Evolutionary conservation across 306 rosid species (phyloP).

Genomic region (Acacia melanoxylon): DNA sequence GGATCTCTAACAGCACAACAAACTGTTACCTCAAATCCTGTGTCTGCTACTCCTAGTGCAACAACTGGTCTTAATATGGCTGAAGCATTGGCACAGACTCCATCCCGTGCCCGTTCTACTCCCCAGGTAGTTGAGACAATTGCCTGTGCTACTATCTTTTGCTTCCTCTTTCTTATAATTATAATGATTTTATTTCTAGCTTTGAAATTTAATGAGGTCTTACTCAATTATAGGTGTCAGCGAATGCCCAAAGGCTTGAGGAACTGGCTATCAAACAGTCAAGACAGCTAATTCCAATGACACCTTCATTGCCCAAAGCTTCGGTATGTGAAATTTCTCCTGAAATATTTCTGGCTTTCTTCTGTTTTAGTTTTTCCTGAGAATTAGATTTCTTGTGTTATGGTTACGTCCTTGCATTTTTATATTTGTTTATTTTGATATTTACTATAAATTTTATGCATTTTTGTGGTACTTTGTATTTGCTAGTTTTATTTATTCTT

Average conservation of each 20-base stretch:
- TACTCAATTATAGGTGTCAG: slow-evolving; percentile 52
- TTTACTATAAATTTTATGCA: background rate
- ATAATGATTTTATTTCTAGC: slow-evolving; percentile 11
- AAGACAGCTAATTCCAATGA: slow-evolving; percentile 94
- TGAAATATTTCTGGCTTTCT: slow-evolving; percentile 19
- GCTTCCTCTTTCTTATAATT: slow-evolving; percentile 12
- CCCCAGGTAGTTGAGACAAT: slow-evolving; percentile 70
- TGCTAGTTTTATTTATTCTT: background rate
- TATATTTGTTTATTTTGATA: background rate
- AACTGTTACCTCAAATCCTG: slow-evolving; percentile 50
- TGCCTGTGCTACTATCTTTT: background rate
- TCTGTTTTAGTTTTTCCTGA: slow-evolving; percentile 1
- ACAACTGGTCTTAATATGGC: slow-evolving; percentile 94
- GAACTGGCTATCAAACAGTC: slow-evolving; percentile 96
- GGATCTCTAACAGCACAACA: slow-evolving; percentile 66
- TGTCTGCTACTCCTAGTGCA: slow-evolving; percentile 48
- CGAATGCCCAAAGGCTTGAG: slow-evolving; percentile 94
- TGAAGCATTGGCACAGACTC: slow-evolving; percentile 90
- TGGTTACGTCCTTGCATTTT: background rate
- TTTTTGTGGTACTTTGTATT: background rate
- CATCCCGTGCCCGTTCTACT: slow-evolving; percentile 66
- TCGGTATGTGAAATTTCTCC: slow-evolving; percentile 52
- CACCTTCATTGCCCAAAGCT: slow-evolving; percentile 86
- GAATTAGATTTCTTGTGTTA: background rate
- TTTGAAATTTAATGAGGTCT: slow-evolving; percentile 22